A percentile compares a stretch with the other conserved stretches of the same genome.
phyloP scores from a whole-genome alignment of 306 rosid species.

The Casuarina cunninghamiana region DNA sequence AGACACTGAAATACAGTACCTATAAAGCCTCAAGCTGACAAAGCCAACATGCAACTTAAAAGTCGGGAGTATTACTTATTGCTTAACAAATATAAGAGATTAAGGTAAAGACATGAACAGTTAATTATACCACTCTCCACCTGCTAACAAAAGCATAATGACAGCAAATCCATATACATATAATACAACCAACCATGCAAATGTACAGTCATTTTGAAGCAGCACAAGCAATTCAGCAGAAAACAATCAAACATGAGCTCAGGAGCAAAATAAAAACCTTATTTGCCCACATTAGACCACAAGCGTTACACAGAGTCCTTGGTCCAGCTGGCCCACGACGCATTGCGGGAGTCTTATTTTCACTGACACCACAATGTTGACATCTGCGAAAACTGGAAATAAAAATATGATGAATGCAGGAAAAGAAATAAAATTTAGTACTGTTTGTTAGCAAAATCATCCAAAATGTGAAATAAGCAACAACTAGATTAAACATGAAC shows the following conservation, averaged over 20 bases:
- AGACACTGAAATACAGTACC: background rate
- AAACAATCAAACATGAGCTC: constrained; percentile 19
- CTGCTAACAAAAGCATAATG: background rate
- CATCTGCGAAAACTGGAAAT: constrained; percentile 67
- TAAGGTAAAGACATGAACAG: background rate
- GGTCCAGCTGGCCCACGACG: constrained; percentile 99
- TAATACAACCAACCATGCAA: background rate
- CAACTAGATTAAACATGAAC: constrained; percentile 39
- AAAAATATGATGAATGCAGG: constrained; percentile 9
- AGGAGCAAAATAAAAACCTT: constrained; percentile 51
- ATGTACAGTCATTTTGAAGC: constrained; percentile 7
- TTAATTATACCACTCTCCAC: background rate
- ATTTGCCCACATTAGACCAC: constrained; percentile 99
- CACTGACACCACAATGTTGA: constrained; percentile 89
- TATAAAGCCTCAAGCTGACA: background rate
- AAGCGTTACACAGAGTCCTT: constrained; percentile 93
- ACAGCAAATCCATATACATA: background rate
- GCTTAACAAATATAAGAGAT: background rate
- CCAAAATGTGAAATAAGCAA: constrained; percentile 9
- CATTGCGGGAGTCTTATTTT: constrained; percentile 95
- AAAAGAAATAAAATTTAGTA: background rate
- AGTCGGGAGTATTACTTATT: no score
- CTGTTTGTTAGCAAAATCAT: background rate
- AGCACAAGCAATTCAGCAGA: constrained; percentile 3
- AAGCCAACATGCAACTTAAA: background rate